A percentile compares a stretch with the other conserved stretches of the same genome.
Evolutionary conservation across 306 rosid genomes (phyloP).

Genomic region (Vigna mungo): DNA sequence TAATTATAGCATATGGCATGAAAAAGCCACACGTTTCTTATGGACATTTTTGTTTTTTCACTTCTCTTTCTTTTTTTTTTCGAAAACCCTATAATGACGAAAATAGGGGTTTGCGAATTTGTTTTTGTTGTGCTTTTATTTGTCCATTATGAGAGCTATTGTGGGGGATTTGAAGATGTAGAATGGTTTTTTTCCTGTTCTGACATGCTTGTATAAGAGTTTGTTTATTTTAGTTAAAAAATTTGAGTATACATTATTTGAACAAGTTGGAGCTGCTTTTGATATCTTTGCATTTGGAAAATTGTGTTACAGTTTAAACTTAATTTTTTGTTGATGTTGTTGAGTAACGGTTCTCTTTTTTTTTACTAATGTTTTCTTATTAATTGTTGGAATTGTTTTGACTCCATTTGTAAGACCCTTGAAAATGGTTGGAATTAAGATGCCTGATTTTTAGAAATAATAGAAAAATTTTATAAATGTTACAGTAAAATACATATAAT

Average conservation of each 20-base stretch:
- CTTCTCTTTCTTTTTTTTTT: too few species aligned
- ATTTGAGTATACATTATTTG: constrained; percentile 30
- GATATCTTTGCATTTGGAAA: constrained; percentile 8
- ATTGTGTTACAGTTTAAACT: not conserved
- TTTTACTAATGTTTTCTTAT: not conserved
- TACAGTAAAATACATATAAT: too few species aligned
- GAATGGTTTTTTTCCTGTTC: not conserved
- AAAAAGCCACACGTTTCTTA: too few species aligned
- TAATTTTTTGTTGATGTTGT: not conserved
- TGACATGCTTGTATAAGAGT: constrained; percentile 32
- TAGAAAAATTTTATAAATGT: too few species aligned
- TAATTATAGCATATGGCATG: too few species aligned
- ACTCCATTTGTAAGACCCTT: too few species aligned
- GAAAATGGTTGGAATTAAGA: too few species aligned
- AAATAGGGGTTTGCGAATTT: not conserved
- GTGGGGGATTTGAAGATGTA: constrained; percentile 6
- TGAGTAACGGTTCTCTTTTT: not conserved
- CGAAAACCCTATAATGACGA: too few species aligned
- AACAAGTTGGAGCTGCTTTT: constrained; percentile 1
- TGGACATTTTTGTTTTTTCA: too few species aligned
- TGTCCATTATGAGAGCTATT: not conserved
- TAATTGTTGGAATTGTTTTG: constrained; percentile 19
- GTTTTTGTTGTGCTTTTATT: not conserved
- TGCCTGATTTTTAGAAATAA: too few species aligned
- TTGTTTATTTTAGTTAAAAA: not conserved